These are phyloP conservation scores for Mycosarcoma mackinlayi DNA, from an alignment of 1,284 basidiomycete species.

Conservation along the genomic window DNA sequence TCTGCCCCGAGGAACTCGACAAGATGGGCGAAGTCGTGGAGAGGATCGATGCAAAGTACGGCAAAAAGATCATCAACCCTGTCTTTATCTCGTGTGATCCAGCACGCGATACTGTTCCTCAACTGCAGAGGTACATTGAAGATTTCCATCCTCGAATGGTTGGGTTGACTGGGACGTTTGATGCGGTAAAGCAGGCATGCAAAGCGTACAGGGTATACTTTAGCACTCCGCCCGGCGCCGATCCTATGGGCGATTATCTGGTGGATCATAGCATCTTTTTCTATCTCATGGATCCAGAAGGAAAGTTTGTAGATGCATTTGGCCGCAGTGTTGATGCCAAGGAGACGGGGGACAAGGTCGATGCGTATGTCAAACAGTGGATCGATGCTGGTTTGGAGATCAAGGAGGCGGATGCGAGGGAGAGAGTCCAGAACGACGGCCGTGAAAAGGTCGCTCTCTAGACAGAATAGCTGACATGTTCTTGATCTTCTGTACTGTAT, in stretches of 20 bases:
- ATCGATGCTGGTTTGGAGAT: conserved; percentile 64
- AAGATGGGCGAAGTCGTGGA: conserved; percentile 89
- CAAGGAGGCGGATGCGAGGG: conserved; percentile 73
- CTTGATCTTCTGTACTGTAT: background rate
- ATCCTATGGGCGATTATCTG: conserved; percentile 86
- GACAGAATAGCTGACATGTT: background rate
- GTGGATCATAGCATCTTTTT: conserved; percentile 86
- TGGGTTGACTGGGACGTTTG: conserved; percentile 87
- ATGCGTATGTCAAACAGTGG: conserved; percentile 72
- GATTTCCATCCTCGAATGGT: conserved; percentile 88
- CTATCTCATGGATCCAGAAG: conserved; percentile 95
- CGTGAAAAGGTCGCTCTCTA: conserved; percentile 36
- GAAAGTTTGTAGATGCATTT: conserved; percentile 95
- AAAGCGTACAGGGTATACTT: conserved; percentile 98
- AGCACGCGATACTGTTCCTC: conserved; percentile 81
- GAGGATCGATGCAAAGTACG: conserved; percentile 73
- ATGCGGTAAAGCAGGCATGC: conserved; percentile 86
- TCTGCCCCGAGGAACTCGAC: conserved; percentile 97
- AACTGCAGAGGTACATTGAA: conserved; percentile 71
- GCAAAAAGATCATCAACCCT: conserved; percentile 72
- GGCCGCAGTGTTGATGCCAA: conserved; percentile 82
- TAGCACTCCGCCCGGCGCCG: conserved; percentile 83
- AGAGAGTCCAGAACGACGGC: conserved; percentile 72
- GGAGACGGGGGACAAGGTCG: conserved; percentile 75
- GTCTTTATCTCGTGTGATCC: conserved; percentile 97